Percentiles rank a stretch among this genome's conserved stretches.
phyloP scores from a whole-genome alignment of 805 yeast genomes.

The Pichia deserticola region DNA sequence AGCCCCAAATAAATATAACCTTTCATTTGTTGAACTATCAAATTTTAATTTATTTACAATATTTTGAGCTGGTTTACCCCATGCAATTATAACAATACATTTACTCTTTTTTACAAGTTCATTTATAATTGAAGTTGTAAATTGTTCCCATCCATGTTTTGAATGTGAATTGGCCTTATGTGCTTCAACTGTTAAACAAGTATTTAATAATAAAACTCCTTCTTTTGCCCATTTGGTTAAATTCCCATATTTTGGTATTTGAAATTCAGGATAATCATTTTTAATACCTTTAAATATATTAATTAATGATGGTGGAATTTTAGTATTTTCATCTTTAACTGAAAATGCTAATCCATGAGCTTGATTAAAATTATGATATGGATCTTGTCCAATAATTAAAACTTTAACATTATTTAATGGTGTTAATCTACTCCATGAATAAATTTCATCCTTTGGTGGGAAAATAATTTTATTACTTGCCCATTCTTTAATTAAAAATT shows the following conservation, averaged over 20 bases:
- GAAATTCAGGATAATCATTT: slow-evolving; percentile 63
- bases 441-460: slow-evolving; percentile 72
- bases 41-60: slow-evolving; percentile 25
- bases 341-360: slow-evolving; percentile 97
- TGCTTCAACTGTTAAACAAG: slow-evolving; percentile 85
- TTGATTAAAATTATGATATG: slow-evolving; percentile 86
- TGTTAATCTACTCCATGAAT: slow-evolving; percentile 87
- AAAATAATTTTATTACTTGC: slow-evolving; percentile 42
- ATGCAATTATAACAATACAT: slow-evolving; percentile 64
- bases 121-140: slow-evolving; percentile 69
- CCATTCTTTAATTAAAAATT: slow-evolving; percentile 46
- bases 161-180: slow-evolving; percentile 93
- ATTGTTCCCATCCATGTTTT: slow-evolving; percentile 83
- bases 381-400: slow-evolving; percentile 89
- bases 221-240: slow-evolving; percentile 77
- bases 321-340: slow-evolving; percentile 70
- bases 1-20: slow-evolving; percentile 56
- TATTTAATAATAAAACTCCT: slow-evolving; percentile 83
- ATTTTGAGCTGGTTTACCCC: slow-evolving; percentile 41
- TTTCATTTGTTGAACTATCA: neutral
- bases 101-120: neutral
- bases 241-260: slow-evolving; percentile 55
- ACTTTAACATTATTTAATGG: slow-evolving; percentile 70
- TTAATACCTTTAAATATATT: slow-evolving; percentile 79
- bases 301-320: slow-evolving; percentile 79